Conservation (phyloP, 352 stramenopile species). For the Blastocystis sp. region DNA sequence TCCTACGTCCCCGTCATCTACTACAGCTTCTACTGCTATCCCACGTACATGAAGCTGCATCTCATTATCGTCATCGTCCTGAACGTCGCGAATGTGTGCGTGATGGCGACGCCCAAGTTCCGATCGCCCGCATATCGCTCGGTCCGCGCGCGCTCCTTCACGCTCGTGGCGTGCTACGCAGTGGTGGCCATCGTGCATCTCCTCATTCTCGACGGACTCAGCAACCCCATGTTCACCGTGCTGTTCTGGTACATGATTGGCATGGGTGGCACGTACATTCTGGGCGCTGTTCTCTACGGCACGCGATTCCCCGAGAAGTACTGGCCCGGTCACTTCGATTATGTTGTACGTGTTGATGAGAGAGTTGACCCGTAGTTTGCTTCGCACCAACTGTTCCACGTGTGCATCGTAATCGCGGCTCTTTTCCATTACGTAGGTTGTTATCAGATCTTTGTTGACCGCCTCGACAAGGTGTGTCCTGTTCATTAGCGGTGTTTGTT, state of each 20-base stretch:
- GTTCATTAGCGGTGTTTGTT: background rate
- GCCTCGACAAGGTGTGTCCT: background rate
- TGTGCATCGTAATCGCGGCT: conserved; percentile 10
- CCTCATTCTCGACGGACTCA: conserved; percentile 53
- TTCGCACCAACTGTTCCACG: background rate
- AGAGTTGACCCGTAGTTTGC: background rate
- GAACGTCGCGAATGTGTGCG: conserved; percentile 64
- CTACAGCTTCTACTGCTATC: conserved; percentile 73
- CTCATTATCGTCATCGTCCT: conserved; percentile 66
- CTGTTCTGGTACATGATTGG: conserved; percentile 47
- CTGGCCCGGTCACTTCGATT: conserved; percentile 70
- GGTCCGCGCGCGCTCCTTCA: conserved; percentile 53
- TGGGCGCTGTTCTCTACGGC: conserved; percentile 63
- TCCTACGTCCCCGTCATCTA: conserved; percentile 74
- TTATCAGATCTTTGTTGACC: background rate
- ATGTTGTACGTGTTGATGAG: conserved; percentile 54
- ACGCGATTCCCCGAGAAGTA: conserved; percentile 66
- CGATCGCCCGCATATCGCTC: conserved; percentile 48
- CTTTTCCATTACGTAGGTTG: background rate
- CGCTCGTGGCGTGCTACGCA: conserved; percentile 60
- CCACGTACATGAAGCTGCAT: conserved; percentile 29
- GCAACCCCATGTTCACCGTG: conserved; percentile 59
- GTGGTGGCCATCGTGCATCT: conserved; percentile 34
- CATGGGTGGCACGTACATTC: conserved; percentile 65
- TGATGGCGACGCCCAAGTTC: conserved; percentile 72